Conservation (phyloP, 2,329 filamentous ascomycete species). For the Epichloe typhina region DNA sequence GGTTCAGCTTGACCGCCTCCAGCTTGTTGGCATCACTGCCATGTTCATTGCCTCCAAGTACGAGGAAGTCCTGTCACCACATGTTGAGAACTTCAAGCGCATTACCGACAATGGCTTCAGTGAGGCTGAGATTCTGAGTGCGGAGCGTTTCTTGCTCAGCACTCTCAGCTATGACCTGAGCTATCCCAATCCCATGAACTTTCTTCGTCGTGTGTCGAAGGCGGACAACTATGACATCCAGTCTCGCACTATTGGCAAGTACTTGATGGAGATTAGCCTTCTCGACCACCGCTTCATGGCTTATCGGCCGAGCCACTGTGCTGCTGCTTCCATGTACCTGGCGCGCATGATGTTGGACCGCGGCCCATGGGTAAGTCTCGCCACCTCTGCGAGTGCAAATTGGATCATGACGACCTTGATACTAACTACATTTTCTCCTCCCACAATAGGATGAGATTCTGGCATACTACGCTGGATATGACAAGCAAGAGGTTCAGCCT, state of each 20-base stretch:
- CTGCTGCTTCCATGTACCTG: slow-evolving; percentile 89
- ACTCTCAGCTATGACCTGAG: slow-evolving; percentile 94
- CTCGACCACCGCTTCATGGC: slow-evolving; percentile 89
- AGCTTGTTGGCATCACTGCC: slow-evolving; percentile 92
- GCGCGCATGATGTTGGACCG: slow-evolving; percentile 81
- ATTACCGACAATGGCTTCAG: slow-evolving; percentile 95
- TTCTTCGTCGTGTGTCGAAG: slow-evolving; percentile 95
- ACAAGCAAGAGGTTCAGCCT: slow-evolving; percentile 82
- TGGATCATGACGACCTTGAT: slow-evolving; percentile 6
- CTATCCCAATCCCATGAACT: slow-evolving; percentile 99
- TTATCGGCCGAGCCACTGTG: slow-evolving; percentile 79
- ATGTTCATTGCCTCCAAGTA: slow-evolving; percentile 99
- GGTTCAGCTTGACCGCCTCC: slow-evolving; percentile 88
- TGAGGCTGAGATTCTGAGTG: slow-evolving; percentile 87
- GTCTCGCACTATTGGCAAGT: slow-evolving; percentile 92
- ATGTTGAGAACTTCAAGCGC: slow-evolving; percentile 92
- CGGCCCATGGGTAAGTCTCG: slow-evolving; percentile 67
- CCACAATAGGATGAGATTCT: slow-evolving; percentile 60
- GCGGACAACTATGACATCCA: slow-evolving; percentile 99
- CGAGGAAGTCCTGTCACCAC: slow-evolving; percentile 92
- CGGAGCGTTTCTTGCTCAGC: slow-evolving; percentile 87
- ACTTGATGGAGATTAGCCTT: slow-evolving; percentile 92
- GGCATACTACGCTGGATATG: slow-evolving; percentile 84
- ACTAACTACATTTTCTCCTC: no score
- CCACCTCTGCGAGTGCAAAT: no score